Base-by-base conservation (phyloP, 306 rosid species). In the Cucurbita moschata region DNA sequence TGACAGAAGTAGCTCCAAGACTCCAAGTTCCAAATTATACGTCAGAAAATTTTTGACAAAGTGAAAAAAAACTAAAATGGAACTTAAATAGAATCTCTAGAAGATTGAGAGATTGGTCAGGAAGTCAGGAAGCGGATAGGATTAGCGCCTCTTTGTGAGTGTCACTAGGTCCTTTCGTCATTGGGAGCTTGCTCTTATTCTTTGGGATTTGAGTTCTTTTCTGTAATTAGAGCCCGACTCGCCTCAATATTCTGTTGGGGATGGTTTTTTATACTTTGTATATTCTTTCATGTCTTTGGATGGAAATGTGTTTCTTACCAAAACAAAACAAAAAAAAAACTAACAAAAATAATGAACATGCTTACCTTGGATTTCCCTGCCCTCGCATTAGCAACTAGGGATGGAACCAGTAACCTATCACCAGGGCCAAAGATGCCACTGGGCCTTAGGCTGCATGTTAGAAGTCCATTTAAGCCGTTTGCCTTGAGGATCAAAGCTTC, bases 381-480 rank as follows among this genome's bases (percentile, higher is more conserved):
- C 82, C 85, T 86, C 14, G 99, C 99, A 60, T 89, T 87, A 71
- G 74, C 87, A 73, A 89, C 84, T 78, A 91, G 75, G 37, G 96
- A 88, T 26, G 97, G 99, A 75, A 90, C 90, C 65, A 95, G 72
- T 75, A 95, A 77, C 82, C 63, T 89, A 81, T 91, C 99, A 72
- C 99, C 99, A 14, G 99, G 96, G 42, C 97, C 99, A 73, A 95
- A 95, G 68, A 95, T 89, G 81, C 97, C 80, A 76, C 99, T 95
- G 52, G 99, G 99, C 56, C 99, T 97, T 63, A 95, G 80, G 86
- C 96, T 89, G 81, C 99, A 95, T 0, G 99, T 89, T 56, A 88
- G 79, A 79, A 95, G 96, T 77, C 97, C 97, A 64, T 77, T 62
- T 71, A 76, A 83, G 70, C 96, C 99, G 67, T 89, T 89, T 23